Evolutionary conservation across 1,284 basidiomycete genomes (phyloP).

Genomic region (Exobasidium rhododendri): DNA sequence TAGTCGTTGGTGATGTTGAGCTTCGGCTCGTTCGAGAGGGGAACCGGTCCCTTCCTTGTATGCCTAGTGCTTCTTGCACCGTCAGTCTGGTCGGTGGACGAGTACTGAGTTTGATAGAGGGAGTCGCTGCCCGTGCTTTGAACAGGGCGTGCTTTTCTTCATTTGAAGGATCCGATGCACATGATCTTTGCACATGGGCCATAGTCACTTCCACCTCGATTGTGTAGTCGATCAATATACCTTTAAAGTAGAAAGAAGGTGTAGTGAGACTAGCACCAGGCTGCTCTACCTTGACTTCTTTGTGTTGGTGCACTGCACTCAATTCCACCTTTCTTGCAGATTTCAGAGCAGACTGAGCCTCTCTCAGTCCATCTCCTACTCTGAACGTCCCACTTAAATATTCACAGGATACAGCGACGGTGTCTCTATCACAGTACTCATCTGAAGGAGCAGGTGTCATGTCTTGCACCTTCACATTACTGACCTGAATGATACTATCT

Average conservation of each 20-base stretch:
- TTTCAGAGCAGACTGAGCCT: neutral
- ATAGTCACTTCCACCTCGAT: neutral
- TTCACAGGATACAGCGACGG: neutral
- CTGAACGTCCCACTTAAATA: neutral
- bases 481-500: neutral
- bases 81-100: neutral
- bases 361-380: neutral
- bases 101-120: neutral
- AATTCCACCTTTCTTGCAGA: neutral
- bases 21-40: too few species aligned
- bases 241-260: neutral
- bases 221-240: neutral
- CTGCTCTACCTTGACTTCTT: neutral
- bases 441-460: neutral
- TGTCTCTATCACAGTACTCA: neutral
- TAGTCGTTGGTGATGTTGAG: too few species aligned
- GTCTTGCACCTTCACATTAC: neutral
- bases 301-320: neutral
- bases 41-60: too few species aligned
- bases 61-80: too few species aligned
- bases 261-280: neutral
- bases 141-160: too few species aligned
- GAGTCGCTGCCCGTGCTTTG: neutral
- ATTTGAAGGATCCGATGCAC: too few species aligned
- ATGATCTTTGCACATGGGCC: neutral